A percentile compares a stretch with the other conserved stretches of the same genome.
Evolutionary conservation across 129 eudicot genomes (phyloP).

Genomic region (Artemisia annua): DNA sequence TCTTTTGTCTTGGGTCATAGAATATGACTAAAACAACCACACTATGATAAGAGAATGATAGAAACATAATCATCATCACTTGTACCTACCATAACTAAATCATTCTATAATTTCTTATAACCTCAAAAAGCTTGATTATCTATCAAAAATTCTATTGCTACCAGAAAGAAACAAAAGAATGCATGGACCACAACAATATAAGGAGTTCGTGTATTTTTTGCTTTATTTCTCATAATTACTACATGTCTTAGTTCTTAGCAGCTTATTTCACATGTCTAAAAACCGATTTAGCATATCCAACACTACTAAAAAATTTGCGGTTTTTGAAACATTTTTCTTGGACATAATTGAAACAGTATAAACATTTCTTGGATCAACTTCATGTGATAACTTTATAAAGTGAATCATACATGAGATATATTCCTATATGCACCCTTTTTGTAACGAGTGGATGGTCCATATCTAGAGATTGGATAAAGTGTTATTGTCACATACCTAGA

Average conservation of each 20-base stretch:
- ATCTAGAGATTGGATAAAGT: conserved; percentile 30
- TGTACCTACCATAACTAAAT: conserved; percentile 13
- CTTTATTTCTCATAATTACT: too few relatives aligned
- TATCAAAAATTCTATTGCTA: not conserved
- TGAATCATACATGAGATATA: conserved; percentile 20
- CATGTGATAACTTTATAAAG: conserved; percentile 15
- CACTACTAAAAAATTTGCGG: too few relatives aligned
- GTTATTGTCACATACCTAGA: conserved; percentile 27
- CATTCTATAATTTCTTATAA: not conserved
- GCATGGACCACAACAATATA: not conserved
- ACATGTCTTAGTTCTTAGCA: too few relatives aligned
- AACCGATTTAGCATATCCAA: too few relatives aligned
- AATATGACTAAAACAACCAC: conserved; percentile 23
- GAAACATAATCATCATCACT: conserved; percentile 36
- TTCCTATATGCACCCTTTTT: conserved; percentile 28
- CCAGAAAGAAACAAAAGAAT: not conserved
- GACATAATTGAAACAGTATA: not conserved
- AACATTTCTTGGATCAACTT: not conserved
- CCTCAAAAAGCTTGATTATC: not conserved
- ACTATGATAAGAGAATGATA: conserved; percentile 36
- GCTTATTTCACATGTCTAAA: not conserved
- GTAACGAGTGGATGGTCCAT: conserved; percentile 35
- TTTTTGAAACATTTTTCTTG: not conserved
- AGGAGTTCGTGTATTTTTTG: too few relatives aligned
- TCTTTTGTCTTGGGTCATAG: conserved; percentile 13